These are phyloP conservation scores for Aspergillus ruber DNA, from an alignment of 2,329 filamentous ascomycete genomes.

Conservation along the genomic window DNA sequence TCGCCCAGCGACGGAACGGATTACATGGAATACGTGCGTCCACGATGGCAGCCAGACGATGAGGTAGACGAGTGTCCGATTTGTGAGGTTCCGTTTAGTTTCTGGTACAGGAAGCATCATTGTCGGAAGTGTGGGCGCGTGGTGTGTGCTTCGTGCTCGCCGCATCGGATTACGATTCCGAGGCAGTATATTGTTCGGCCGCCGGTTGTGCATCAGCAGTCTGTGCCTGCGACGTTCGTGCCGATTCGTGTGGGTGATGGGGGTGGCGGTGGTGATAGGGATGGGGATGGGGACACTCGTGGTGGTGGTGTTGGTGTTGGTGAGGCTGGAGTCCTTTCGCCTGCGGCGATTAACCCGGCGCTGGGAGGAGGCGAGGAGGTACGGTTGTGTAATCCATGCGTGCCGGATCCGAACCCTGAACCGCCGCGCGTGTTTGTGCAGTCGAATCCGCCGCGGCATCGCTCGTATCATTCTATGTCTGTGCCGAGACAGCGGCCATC, in stretches of 20 bases:
- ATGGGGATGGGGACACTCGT: neutral
- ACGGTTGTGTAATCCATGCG: conserved; percentile 65
- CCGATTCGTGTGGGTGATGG: conserved; percentile 4
- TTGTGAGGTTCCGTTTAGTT: conserved; percentile 70
- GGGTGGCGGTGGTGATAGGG: neutral
- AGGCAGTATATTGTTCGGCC: conserved; percentile 86
- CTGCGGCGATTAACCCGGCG: conserved; percentile 38
- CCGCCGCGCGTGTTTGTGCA: conserved; percentile 40
- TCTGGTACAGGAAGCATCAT: conserved; percentile 86
- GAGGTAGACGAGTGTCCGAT: conserved; percentile 81
- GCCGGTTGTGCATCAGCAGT: conserved; percentile 44
- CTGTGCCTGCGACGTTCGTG: conserved; percentile 35
- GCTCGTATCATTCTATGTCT: conserved; percentile 22
- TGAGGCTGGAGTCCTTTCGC: conserved; percentile 31
- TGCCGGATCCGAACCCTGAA: conserved; percentile 61
- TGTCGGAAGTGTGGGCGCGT: conserved; percentile 95
- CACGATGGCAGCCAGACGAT: conserved; percentile 81
- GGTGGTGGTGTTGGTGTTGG: conserved; percentile 30
- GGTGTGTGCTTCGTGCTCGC: conserved; percentile 83
- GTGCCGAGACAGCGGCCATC: conserved; percentile 5
- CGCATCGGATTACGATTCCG: conserved; percentile 90
- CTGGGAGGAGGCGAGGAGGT: conserved; percentile 62
- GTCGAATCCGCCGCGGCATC: conserved; percentile 16
- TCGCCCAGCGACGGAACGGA: conserved; percentile 2
- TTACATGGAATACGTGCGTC: conserved; percentile 50